Percentiles rank a stretch among this genome's conserved stretches.
Conservation (phyloP, 176 grass and related monocot genomes). For the Themeda triandra region DNA sequence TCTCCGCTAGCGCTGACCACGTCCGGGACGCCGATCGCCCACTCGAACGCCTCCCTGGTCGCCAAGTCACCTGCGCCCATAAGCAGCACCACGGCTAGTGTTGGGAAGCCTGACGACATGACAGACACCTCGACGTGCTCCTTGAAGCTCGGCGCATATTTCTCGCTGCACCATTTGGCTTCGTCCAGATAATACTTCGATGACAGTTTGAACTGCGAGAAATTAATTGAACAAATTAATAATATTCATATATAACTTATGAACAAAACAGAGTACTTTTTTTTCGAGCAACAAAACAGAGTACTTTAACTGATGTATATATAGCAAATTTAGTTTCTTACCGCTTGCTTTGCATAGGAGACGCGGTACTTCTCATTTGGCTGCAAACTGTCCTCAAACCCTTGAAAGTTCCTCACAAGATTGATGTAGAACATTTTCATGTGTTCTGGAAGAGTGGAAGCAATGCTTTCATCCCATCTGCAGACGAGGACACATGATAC, state of each 20-base stretch:
- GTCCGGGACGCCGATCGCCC: background rate
- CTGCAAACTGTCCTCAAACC: background rate
- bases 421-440: background rate
- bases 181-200: constrained; percentile 23
- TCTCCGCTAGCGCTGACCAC: background rate
- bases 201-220: constrained; percentile 8
- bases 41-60: constrained; percentile 24
- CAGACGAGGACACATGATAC: background rate
- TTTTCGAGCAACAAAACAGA: background rate
- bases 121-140: constrained; percentile 18
- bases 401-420: background rate
- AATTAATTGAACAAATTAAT: background rate
- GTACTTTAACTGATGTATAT: background rate
- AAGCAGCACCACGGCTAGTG: background rate
- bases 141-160: constrained; percentile 19
- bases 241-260: background rate
- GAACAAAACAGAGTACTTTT: background rate
- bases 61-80: background rate
- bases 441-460: constrained; percentile 7
- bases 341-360: constrained; percentile 14
- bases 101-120: background rate
- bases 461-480: constrained; percentile 15
- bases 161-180: constrained; percentile 12
- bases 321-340: background rate
- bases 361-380: constrained; percentile 24